Conservation (phyloP, 176 grass and related monocot species). For the sorghum (Sorghum bicolor) region DNA sequence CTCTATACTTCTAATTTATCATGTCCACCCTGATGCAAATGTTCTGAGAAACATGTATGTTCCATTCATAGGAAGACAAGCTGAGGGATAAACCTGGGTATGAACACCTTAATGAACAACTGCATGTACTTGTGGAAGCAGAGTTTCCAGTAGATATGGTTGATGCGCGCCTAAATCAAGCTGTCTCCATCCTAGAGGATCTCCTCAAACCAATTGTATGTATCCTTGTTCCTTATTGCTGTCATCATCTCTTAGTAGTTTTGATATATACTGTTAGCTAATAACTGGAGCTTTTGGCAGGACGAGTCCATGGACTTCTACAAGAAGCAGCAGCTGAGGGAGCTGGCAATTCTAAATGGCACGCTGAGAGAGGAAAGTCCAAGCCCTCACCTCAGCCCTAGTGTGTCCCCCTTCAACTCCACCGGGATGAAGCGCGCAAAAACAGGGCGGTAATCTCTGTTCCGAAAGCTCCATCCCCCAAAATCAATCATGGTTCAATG, state of each 20-base stretch:
- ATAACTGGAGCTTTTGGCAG: constrained; percentile 40
- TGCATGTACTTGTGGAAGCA: constrained; percentile 92
- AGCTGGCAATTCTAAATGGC: constrained; percentile 91
- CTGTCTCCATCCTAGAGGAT: constrained; percentile 78
- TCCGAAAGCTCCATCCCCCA: not conserved
- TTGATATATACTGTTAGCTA: constrained; percentile 10
- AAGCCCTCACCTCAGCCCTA: constrained; percentile 76
- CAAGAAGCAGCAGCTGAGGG: constrained; percentile 93
- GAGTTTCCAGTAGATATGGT: constrained; percentile 93
- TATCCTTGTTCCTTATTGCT: not conserved
- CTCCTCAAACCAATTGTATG: constrained; percentile 96
- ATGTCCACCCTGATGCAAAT: not conserved
- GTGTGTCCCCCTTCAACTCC: constrained; percentile 87
- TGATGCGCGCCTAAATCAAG: constrained; percentile 76
- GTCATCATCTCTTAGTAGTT: not conserved
- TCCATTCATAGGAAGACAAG: constrained; percentile 77
- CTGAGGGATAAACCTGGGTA: constrained; percentile 97
- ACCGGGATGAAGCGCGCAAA: constrained; percentile 91
- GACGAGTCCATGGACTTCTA: constrained; percentile 99
- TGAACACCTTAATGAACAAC: constrained; percentile 94
- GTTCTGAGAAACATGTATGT: constrained; percentile 19
- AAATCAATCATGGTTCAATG: constrained; percentile 6
- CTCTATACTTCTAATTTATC: not conserved
- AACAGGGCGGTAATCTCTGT: constrained; percentile 65
- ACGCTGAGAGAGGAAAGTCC: constrained; percentile 92